Base-by-base conservation (phyloP, 495 filamentous ascomycete species). In the Podospora sp. region DNA sequence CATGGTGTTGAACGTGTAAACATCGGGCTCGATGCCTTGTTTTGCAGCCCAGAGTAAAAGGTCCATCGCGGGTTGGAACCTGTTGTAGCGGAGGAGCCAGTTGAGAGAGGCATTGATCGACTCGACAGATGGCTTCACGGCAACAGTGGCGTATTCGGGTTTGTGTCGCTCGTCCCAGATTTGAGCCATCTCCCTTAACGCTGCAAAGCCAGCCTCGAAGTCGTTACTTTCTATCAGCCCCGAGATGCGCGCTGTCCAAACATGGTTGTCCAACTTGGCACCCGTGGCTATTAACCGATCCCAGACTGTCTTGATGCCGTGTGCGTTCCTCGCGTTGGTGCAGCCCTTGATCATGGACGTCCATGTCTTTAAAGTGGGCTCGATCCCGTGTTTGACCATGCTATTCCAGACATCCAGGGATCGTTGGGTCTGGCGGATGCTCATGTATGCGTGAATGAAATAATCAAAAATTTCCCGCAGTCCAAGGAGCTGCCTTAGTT, bases 1-100 rank as follows among this genome's bases (percentile, higher is more conserved):
- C 11, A 92, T 80, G 4, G 82, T 87, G 76, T 93, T 94, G 79
- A 87, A 93, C 14, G 91, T 92, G 62, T 78, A 77, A 36, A 83
- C 75, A 71, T 91, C 85, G 20, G 88, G 87, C 36, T 79, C 61
- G 55, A 94, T 84, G 27, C 79, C 81, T 51, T 89, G 85, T 5
- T 70, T 73, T 8, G 71, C 72, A 0, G 89, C 89, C 86, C 88
- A 91, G 12, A 67, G 62, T 9, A 93, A 77, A 5, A 92, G 75
- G 11, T 79, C 75, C 11, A 78, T 67, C 53, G 84, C 82, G 22
- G 65, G 71, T 9, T 50, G 46, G 7, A 70, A 53, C 21, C 77
- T 72, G 6, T 80, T 73, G 33, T 68, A 61, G 26, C 78, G 77
- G 26, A 81, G 55, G 40, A 82, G 73, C 9, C 76, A 72, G 0